These are phyloP conservation scores for Talaromyces rugulosus DNA, from an alignment of 2,329 filamentous ascomycete species.

Conservation along the genomic window DNA sequence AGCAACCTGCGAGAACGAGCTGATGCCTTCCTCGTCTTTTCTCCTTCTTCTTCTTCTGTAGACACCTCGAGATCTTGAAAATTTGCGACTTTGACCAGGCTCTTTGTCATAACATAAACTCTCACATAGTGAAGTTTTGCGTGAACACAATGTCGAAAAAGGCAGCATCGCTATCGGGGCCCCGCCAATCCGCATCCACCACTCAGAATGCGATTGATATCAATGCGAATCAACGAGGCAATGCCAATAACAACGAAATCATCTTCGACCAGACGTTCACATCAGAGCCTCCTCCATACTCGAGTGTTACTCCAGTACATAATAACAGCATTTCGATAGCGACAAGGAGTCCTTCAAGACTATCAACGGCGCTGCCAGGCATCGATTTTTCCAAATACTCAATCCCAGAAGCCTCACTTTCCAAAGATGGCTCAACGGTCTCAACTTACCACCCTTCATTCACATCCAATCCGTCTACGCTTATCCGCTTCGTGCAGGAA, in stretches of 20 bases:
- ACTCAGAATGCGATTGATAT: background rate
- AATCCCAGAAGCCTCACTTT: slow-evolving; percentile 20
- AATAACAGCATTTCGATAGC: background rate
- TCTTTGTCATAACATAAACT: background rate
- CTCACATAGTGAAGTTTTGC: background rate
- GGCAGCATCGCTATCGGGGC: slow-evolving; percentile 1
- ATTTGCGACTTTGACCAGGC: background rate
- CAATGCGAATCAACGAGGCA: background rate
- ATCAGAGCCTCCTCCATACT: slow-evolving; percentile 15
- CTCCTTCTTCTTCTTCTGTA: background rate
- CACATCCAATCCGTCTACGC: slow-evolving; percentile 17
- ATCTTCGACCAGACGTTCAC: slow-evolving; percentile 9
- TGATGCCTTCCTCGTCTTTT: background rate
- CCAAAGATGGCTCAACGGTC: slow-evolving; percentile 21
- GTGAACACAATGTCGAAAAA: background rate
- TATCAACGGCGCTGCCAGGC: slow-evolving; percentile 15
- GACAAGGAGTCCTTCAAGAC: slow-evolving; percentile 1
- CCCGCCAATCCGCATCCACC: background rate
- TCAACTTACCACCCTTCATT: slow-evolving; percentile 21
- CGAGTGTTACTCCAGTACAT: slow-evolving; percentile 3
- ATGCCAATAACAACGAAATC: background rate
- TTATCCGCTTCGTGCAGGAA: slow-evolving; percentile 23
- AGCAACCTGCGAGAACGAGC: slow-evolving; percentile 7
- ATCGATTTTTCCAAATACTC: slow-evolving; percentile 24
- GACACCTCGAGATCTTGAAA: background rate